Conservation (phyloP, 768 basidiomycete species). For the Mycena rosella region DNA sequence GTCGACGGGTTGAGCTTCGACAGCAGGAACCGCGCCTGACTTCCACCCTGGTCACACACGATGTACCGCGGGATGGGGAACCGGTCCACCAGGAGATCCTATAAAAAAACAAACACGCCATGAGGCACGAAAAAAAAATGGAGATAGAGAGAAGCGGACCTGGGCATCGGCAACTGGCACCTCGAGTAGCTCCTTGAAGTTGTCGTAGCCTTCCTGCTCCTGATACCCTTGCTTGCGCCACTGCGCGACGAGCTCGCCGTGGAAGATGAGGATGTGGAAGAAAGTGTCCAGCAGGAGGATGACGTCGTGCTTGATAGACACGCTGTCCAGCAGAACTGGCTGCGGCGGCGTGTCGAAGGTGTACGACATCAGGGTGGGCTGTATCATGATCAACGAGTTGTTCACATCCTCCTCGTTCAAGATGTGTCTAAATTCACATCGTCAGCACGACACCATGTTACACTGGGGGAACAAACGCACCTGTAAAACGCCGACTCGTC, state of each 20-base stretch:
- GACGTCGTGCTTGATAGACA: conserved; percentile 97
- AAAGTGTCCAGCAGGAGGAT: conserved; percentile 98
- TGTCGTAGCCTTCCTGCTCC: conserved; percentile 98
- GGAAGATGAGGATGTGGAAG: conserved; percentile 99
- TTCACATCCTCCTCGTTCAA: conserved; percentile 98
- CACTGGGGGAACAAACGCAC: conserved; percentile 57
- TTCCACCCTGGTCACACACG: conserved; percentile 97
- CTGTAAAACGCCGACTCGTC: conserved; percentile 99
- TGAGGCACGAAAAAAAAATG: neutral
- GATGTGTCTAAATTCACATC: conserved; percentile 73
- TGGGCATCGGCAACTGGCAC: conserved; percentile 91
- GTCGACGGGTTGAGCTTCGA: conserved; percentile 98
- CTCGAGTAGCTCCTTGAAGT: conserved; percentile 95
- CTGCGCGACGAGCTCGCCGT: conserved; percentile 95
- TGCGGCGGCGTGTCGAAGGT: conserved; percentile 92
- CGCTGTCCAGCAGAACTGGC: conserved; percentile 95
- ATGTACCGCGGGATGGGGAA: conserved; percentile 99
- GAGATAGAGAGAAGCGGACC: conserved; percentile 52
- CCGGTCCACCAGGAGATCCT: conserved; percentile 95
- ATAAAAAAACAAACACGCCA: conserved; percentile 10
- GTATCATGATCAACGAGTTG: conserved; percentile 99
- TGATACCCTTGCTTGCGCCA: conserved; percentile 99
- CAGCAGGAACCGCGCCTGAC: conserved; percentile 97
- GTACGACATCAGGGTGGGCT: conserved; percentile 99
- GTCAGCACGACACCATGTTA: conserved; percentile 14